Percentiles rank a stretch among this genome's conserved stretches.
Conservation (phyloP, 163 green algal species). For the Chlamydomonas reinhardtii region DNA sequence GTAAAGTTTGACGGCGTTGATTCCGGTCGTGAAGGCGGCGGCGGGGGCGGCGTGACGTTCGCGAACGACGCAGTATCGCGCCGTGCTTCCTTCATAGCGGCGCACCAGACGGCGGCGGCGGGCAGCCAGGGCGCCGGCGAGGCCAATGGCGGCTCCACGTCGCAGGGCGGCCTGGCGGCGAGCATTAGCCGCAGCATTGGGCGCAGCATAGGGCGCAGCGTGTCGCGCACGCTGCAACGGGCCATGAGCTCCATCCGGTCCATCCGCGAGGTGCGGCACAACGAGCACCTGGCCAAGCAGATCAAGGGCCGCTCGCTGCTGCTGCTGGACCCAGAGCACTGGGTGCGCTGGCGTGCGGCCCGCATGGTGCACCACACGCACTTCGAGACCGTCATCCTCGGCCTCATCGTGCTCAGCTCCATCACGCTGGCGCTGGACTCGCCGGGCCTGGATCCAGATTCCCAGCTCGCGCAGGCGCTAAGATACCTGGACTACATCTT, state of each 20-base stretch:
- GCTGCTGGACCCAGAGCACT: conserved; percentile 7
- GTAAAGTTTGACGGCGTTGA: not conserved
- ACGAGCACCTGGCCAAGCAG: conserved; percentile 9
- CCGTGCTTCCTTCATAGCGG: not conserved
- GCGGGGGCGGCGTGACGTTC: too few relatives aligned
- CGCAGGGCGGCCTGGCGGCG: too few relatives aligned
- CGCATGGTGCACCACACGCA: conserved; percentile 23
- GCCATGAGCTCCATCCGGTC: conserved; percentile 1
- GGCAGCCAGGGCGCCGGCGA: too few relatives aligned
- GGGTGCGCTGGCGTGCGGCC: conserved; percentile 1
- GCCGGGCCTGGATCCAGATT: not conserved
- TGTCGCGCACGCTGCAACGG: not conserved
- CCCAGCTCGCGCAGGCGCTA: not conserved
- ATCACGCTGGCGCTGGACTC: conserved; percentile 23
- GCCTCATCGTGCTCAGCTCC: conserved; percentile 22
- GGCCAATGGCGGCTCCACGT: too few relatives aligned
- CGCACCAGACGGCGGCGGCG: not conserved
- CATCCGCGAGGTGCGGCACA: not conserved
- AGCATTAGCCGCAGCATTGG: not conserved
- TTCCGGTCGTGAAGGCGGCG: not conserved
- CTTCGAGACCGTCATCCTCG: conserved; percentile 7
- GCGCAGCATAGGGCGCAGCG: not conserved
- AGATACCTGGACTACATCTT: conserved; percentile 32
- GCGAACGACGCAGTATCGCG: too few relatives aligned
- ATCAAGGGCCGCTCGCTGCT: conserved; percentile 7